Conservation (phyloP, 306 rosid species). For the Quercus glauca region DNA sequence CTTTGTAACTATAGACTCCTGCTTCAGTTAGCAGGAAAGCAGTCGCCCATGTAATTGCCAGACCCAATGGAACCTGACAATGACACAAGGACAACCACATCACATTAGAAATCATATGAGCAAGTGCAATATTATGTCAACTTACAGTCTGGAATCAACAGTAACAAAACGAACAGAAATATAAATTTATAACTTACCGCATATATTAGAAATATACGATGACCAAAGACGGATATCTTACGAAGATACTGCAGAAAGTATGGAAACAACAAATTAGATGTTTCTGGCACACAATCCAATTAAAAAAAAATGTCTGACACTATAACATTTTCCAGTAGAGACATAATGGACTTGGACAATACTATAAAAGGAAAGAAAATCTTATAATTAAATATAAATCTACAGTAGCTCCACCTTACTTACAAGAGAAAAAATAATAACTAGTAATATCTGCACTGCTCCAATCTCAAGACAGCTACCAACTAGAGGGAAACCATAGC, state of each 20-base stretch:
- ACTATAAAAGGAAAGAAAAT: background rate
- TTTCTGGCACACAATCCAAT: slow-evolving; percentile 8
- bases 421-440: slow-evolving; percentile 86
- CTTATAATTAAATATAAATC: slow-evolving; percentile 1
- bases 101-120: slow-evolving; percentile 19
- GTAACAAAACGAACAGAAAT: background rate
- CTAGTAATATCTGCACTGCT: slow-evolving; percentile 83
- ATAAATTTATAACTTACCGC: slow-evolving; percentile 57
- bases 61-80: slow-evolving; percentile 92
- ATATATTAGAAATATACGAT: slow-evolving; percentile 87
- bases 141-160: slow-evolving; percentile 6
- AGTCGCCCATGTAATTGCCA: slow-evolving; percentile 91
- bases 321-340: background rate
- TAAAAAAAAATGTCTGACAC: background rate
- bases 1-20: slow-evolving; percentile 82
- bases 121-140: slow-evolving; percentile 3
- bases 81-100: slow-evolving; percentile 24
- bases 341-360: background rate
- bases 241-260: slow-evolving; percentile 76
- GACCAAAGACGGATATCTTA: slow-evolving; percentile 90
- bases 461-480: slow-evolving; percentile 97
- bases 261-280: slow-evolving; percentile 14
- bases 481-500: slow-evolving; percentile 88
- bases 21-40: slow-evolving; percentile 91
- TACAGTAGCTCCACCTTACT: slow-evolving; percentile 36